These are phyloP conservation scores for Cucurbita pepo DNA, from an alignment of 306 rosid genomes.

Conservation along the genomic window DNA sequence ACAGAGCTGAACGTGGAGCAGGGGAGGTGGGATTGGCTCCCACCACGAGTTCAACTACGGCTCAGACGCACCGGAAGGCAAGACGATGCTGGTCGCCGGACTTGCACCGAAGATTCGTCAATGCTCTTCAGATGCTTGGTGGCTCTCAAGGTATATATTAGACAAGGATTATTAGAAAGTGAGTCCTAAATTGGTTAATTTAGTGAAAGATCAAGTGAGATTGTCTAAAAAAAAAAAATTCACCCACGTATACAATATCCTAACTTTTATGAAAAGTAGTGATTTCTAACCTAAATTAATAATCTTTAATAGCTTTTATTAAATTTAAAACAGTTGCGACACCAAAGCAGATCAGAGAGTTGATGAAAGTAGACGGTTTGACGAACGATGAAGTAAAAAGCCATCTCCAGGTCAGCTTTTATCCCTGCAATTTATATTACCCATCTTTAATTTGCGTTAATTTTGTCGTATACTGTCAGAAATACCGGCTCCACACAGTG, in stretches of 20 bases:
- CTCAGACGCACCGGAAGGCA: conserved; percentile 44
- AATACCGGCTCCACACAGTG: conserved; percentile 73
- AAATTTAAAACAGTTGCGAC: conserved; percentile 55
- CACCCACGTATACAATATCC: conserved; percentile 9
- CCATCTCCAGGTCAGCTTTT: conserved; percentile 63
- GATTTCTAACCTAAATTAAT: too few relatives aligned
- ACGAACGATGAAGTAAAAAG: conserved; percentile 99
- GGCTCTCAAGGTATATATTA: conserved; percentile 72
- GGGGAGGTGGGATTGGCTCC: background rate
- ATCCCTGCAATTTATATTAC: background rate
- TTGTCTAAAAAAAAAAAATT: too few relatives aligned
- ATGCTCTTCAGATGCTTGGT: conserved; percentile 67
- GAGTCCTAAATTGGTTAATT: too few relatives aligned
- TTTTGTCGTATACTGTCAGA: conserved; percentile 22
- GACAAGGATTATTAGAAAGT: too few relatives aligned
- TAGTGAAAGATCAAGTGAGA: too few relatives aligned
- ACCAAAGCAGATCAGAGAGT: conserved; percentile 93
- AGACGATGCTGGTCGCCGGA: conserved; percentile 74
- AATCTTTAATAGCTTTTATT: background rate
- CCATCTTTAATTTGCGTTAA: background rate
- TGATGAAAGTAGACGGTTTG: conserved; percentile 99
- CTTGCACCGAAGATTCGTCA: conserved; percentile 53
- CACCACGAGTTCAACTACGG: background rate
- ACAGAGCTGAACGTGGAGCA: background rate
- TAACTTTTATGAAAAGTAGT: too few relatives aligned